phyloP scores from a whole-genome alignment of 2,329 filamentous ascomycete genomes.

The Penicillium sp. region DNA sequence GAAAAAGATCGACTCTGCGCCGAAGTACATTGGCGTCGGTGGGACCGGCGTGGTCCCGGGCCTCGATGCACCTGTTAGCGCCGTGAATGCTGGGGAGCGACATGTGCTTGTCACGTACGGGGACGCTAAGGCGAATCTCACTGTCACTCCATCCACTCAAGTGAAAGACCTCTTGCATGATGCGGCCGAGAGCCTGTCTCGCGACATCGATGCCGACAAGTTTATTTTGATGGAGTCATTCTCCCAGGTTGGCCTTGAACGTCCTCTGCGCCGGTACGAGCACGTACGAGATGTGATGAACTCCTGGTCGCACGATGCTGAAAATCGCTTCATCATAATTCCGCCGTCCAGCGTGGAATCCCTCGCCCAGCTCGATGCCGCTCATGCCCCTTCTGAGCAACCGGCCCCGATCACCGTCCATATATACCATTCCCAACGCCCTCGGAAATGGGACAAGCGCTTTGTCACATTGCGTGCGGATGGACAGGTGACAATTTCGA shows the following conservation, averaged over 20 bases:
- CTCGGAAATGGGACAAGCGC: constrained; percentile 86
- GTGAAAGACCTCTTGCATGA: constrained; percentile 71
- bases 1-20: constrained; percentile 13
- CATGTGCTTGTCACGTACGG: constrained; percentile 73
- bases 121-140: constrained; percentile 68
- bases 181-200: constrained; percentile 64
- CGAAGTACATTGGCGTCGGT: constrained; percentile 24
- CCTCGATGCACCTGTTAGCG: constrained; percentile 76
- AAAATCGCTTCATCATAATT: constrained; percentile 72
- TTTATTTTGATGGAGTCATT: constrained; percentile 80
- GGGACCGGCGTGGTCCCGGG: constrained; percentile 47
- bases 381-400: constrained; percentile 63
- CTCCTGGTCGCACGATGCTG: constrained; percentile 82
- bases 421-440: constrained; percentile 77
- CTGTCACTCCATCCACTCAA: constrained; percentile 73
- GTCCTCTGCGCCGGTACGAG: constrained; percentile 83
- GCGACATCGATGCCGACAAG: constrained; percentile 63
- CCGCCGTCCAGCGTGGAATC: constrained; percentile 57
- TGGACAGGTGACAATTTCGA: constrained; percentile 72
- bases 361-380: constrained; percentile 58
- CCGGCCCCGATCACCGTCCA: constrained; percentile 69
- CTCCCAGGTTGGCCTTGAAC: constrained; percentile 72
- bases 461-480: constrained; percentile 72
- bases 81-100: constrained; percentile 76
- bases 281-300: constrained; percentile 84